phyloP scores from a whole-genome alignment of 2,329 filamentous ascomycete species.

The Gyromitra esculenta region DNA sequence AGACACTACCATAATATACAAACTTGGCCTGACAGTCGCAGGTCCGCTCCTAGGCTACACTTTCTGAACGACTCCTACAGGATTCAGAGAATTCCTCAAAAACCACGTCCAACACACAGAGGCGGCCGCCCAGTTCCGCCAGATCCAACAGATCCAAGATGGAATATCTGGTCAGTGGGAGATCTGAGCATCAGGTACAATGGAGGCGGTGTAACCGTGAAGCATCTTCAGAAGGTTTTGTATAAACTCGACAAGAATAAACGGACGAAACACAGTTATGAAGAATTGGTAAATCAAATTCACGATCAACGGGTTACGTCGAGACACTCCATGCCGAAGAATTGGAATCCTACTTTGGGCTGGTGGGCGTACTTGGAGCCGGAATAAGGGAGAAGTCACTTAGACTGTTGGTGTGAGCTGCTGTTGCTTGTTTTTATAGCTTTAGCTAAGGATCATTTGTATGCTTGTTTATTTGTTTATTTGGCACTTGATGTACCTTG shows the following conservation, averaged over 20 bases:
- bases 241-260: not conserved
- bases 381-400: not conserved
- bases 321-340: not conserved
- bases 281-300: not conserved
- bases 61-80: not conserved
- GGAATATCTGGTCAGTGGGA: slow-evolving; percentile 21
- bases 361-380: slow-evolving; percentile 16
- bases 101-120: not conserved
- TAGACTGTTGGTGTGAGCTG: not conserved
- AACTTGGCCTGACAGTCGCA: not conserved
- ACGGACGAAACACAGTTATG: not conserved
- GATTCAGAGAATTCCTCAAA: not conserved
- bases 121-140: slow-evolving; percentile 9
- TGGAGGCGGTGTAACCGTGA: slow-evolving; percentile 16
- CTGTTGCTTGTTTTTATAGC: not conserved
- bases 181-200: slow-evolving; percentile 5
- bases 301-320: not conserved
- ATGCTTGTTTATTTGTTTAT: too few relatives aligned
- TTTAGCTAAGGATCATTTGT: too few relatives aligned
- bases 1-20: not conserved
- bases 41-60: too few relatives aligned
- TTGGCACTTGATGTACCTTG: too few relatives aligned
- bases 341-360: slow-evolving; percentile 3
- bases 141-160: not conserved
- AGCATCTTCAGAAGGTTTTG: slow-evolving; percentile 2